Evolutionary conservation across 768 basidiomycete species (phyloP).

Genomic region (Fistulinella prunicolor): DNA sequence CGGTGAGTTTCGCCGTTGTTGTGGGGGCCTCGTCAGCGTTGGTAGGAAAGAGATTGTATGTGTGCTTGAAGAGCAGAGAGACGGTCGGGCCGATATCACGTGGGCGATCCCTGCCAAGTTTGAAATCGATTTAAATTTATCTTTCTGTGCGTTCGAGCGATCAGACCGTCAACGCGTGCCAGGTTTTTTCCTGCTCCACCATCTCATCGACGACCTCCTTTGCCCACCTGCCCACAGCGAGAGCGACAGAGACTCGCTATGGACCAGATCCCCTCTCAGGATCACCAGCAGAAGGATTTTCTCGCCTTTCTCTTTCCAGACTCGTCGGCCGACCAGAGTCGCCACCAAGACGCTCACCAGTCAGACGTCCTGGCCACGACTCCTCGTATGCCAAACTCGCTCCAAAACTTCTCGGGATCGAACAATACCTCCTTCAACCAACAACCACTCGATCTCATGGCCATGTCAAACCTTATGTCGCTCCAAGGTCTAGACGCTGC

Average conservation of each 20-base stretch:
- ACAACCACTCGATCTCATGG: conserved; percentile 46
- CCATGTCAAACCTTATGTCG: conserved; percentile 47
- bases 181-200: conserved; percentile 7
- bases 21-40: too few relatives aligned
- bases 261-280: conserved; percentile 26
- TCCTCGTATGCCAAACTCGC: conserved; percentile 14
- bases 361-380: conserved; percentile 7
- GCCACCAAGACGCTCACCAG: conserved; percentile 23
- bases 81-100: too few relatives aligned
- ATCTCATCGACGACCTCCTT: not conserved
- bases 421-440: conserved; percentile 17
- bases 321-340: conserved; percentile 24
- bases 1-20: too few relatives aligned
- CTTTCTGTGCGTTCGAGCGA: not conserved
- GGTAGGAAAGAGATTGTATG: too few relatives aligned
- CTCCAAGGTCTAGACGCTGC: conserved; percentile 42
- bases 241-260: not conserved
- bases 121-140: not conserved
- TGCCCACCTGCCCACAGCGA: too few relatives aligned
- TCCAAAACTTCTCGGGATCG: conserved; percentile 9
- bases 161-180: conserved; percentile 3
- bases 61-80: too few relatives aligned
- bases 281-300: conserved; percentile 36
- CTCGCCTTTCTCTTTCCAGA: conserved; percentile 36
- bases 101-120: not conserved